Conservation (phyloP, 345 rosid genomes). For the Linum trigynum region DNA sequence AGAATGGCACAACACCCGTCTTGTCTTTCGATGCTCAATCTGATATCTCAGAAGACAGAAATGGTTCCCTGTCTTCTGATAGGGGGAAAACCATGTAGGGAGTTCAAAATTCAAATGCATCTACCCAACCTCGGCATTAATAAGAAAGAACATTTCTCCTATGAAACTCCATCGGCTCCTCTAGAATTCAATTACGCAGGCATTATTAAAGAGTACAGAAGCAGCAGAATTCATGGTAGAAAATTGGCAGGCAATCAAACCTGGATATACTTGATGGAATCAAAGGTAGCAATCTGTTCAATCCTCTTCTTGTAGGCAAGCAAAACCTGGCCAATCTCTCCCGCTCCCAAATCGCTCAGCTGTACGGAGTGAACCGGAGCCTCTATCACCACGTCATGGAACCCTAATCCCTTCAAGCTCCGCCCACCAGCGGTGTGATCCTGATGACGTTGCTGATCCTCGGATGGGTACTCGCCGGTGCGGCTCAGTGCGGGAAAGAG, state of each 20-base stretch:
- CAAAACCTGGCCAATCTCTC: constrained; percentile 54
- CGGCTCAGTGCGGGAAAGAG: constrained; percentile 73
- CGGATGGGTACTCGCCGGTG: constrained; percentile 25
- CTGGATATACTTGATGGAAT: constrained; percentile 64
- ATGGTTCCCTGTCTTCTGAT: too few relatives aligned
- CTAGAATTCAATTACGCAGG: too few relatives aligned
- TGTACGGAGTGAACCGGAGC: constrained; percentile 60
- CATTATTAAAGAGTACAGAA: background rate
- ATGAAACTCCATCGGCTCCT: too few relatives aligned
- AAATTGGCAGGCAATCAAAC: constrained; percentile 14
- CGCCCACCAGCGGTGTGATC: constrained; percentile 9
- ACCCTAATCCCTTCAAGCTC: constrained; percentile 50
- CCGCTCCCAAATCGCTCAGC: constrained; percentile 42
- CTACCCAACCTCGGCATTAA: too few relatives aligned
- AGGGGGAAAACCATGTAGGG: too few relatives aligned
- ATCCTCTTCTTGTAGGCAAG: constrained; percentile 64
- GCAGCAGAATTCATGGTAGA: background rate
- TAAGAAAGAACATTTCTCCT: too few relatives aligned
- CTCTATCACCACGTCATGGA: constrained; percentile 87
- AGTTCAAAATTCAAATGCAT: too few relatives aligned
- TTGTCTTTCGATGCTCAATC: too few relatives aligned
- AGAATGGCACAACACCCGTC: too few relatives aligned
- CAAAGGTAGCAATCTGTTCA: constrained; percentile 39
- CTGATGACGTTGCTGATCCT: background rate
- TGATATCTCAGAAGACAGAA: too few relatives aligned